Base-by-base conservation (phyloP, 306 rosid species). In the Cicer pinnatifidum region DNA sequence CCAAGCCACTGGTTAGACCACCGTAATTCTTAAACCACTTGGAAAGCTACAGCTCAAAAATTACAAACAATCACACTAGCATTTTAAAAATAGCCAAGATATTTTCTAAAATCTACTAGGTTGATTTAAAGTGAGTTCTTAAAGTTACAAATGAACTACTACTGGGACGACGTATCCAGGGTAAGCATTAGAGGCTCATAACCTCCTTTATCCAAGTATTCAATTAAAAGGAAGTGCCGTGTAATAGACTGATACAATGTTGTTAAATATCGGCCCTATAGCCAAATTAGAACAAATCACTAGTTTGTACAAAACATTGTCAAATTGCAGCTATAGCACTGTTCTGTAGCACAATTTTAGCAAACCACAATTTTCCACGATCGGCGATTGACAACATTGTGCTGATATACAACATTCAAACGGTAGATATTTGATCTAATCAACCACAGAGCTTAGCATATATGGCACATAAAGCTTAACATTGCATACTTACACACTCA, bases 31-130 rank as follows among this genome's bases (percentile, higher is more conserved):
- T 33, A 48, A 69, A 60, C 53, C 28, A 5, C 39, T 50, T 10
- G 39, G 1, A 28, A 59, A 59, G 6, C 52, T 56, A 67, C 57
- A 66, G 33, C 80, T 69, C 62, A 61, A 58, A 58, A 57, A 12
- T 59, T 59, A 69, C 17, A 48, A 73, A 13, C 19, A 80, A 66
- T 19, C 71, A 46, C 57, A 47, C 75, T 44, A 7, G 8, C 72
- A 59, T 73, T 67, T 40, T 7, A 20, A 46, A 33, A 57, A 47
- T 57, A 48, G 2, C 41, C 12, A 53, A 73, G 11, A 46, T 38
- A 11, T 40, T 56, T 37, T 39, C 65, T 19, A 8, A 9, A 17
- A 60, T 58, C 33, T 28, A 28, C 62, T 37, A 59, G 37, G 48
- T 37, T 59, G 63, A 37, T 60, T 38, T 41, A 43, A 13, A 76